phyloP scores from a whole-genome alignment of 257 asterid species.

The Nicotiana undulata region DNA sequence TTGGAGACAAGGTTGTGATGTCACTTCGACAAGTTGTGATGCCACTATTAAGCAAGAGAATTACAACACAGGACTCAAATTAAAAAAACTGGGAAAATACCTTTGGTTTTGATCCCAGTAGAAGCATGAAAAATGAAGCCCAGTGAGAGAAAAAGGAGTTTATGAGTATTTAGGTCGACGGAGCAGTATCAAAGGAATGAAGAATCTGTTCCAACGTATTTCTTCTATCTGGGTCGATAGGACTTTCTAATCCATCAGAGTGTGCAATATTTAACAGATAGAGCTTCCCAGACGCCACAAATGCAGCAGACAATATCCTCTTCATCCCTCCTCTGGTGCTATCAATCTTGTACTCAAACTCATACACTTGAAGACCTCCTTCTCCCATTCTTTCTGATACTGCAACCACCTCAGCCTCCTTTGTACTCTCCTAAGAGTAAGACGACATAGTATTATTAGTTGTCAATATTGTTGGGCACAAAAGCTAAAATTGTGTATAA shows the following conservation, averaged over 20 bases:
- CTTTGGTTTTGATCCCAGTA: neutral
- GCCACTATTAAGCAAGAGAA: neutral
- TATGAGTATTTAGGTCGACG: constrained; percentile 28
- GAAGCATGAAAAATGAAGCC: neutral
- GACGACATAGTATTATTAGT: neutral
- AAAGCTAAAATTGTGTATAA: neutral
- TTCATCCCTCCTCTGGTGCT: constrained; percentile 89
- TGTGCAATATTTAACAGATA: constrained; percentile 68
- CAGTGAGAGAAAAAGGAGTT: neutral
- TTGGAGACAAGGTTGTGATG: neutral
- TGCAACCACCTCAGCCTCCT: constrained; percentile 73
- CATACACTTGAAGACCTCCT: constrained; percentile 70
- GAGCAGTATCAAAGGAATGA: constrained; percentile 64
- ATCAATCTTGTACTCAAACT: constrained; percentile 83
- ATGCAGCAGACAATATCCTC: constrained; percentile 87
- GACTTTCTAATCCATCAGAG: constrained; percentile 56
- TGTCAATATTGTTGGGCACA: neutral
- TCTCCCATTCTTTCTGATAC: constrained; percentile 57
- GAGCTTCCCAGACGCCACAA: constrained; percentile 71
- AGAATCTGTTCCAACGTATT: constrained; percentile 56
- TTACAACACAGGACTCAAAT: neutral
- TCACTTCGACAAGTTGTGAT: neutral
- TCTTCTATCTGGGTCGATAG: constrained; percentile 47
- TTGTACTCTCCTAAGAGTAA: constrained; percentile 66
- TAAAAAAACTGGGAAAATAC: neutral